Evolutionary conservation across 1,284 basidiomycete species (phyloP).

Genomic region (Boletus sp.): DNA sequence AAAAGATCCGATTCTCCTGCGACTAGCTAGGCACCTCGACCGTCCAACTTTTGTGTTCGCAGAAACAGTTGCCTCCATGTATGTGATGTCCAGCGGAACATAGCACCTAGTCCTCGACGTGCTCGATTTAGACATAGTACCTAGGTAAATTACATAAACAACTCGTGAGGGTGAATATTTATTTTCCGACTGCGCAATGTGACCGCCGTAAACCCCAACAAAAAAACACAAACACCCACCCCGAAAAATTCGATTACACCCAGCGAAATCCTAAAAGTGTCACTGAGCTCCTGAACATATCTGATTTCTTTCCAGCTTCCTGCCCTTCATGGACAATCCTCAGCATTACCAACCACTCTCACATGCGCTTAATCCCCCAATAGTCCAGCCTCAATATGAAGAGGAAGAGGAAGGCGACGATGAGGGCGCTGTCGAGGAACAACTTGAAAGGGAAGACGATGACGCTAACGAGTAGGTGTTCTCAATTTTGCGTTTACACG

Average conservation of each 20-base stretch:
- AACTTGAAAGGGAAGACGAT: slow-evolving; percentile 46
- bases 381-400: slow-evolving; percentile 36
- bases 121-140: too few relatives aligned
- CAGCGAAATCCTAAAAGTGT: slow-evolving; percentile 28
- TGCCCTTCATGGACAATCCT: slow-evolving; percentile 58
- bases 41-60: too few relatives aligned
- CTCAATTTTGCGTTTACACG: slow-evolving; percentile 6
- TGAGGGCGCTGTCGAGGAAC: slow-evolving; percentile 65
- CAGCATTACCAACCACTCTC: slow-evolving; percentile 77
- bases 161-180: slow-evolving; percentile 30
- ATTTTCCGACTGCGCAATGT: slow-evolving; percentile 24
- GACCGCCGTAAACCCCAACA: slow-evolving; percentile 29
- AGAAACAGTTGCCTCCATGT: too few relatives aligned
- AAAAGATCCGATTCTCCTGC: too few relatives aligned
- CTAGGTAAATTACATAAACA: slow-evolving; percentile 23
- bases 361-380: slow-evolving; percentile 65
- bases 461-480: slow-evolving; percentile 33
- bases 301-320: slow-evolving; percentile 14
- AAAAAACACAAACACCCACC: slow-evolving; percentile 31
- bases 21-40: too few relatives aligned
- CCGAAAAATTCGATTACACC: slow-evolving; percentile 33
- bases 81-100: too few relatives aligned
- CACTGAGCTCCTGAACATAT: slow-evolving; percentile 27
- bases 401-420: slow-evolving; percentile 52
- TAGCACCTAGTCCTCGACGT: too few relatives aligned